Percentiles rank a stretch among this genome's conserved stretches.
These are phyloP conservation scores for Telopea speciosissima DNA, from an alignment of 177 flowering plant genomes.

Conservation along the genomic window DNA sequence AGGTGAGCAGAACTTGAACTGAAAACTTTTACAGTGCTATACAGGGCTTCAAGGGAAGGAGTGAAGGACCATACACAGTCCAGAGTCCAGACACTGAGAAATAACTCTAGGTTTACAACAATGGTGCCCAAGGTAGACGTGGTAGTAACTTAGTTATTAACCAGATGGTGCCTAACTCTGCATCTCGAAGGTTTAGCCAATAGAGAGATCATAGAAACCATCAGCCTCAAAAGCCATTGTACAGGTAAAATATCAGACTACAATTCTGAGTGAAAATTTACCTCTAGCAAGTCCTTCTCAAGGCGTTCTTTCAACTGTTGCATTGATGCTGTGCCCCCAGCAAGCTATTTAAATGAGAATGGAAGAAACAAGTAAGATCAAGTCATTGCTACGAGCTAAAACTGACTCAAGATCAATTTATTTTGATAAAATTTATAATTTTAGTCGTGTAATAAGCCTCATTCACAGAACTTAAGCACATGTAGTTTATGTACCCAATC, in stretches of 20 bases:
- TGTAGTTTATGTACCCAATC: background rate
- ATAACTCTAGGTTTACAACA: no score
- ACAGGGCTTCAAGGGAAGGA: no score
- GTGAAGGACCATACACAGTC: no score
- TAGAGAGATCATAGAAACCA: background rate
- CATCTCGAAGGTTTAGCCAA: background rate
- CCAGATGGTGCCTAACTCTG: background rate
- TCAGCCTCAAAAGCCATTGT: background rate
- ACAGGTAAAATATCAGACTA: background rate
- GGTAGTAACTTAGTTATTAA: no score
- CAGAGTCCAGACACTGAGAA: no score
- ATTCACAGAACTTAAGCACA: background rate
- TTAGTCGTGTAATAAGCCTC: background rate
- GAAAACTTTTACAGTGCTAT: no score
- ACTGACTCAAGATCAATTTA: background rate
- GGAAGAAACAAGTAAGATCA: background rate
- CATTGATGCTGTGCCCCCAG: slow-evolving; percentile 99
- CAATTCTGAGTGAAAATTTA: slow-evolving; percentile 17
- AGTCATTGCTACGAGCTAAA: background rate
- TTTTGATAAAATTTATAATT: background rate
- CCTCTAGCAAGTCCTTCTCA: slow-evolving; percentile 95
- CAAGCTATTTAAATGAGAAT: slow-evolving; percentile 47
- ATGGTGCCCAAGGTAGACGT: no score
- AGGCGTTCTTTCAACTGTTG: slow-evolving; percentile 95
- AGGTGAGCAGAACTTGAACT: no score